A percentile compares a stretch with the other conserved stretches of the same genome.
Conservation (phyloP, 306 rosid genomes). For the Pyrus pyrifolia region DNA sequence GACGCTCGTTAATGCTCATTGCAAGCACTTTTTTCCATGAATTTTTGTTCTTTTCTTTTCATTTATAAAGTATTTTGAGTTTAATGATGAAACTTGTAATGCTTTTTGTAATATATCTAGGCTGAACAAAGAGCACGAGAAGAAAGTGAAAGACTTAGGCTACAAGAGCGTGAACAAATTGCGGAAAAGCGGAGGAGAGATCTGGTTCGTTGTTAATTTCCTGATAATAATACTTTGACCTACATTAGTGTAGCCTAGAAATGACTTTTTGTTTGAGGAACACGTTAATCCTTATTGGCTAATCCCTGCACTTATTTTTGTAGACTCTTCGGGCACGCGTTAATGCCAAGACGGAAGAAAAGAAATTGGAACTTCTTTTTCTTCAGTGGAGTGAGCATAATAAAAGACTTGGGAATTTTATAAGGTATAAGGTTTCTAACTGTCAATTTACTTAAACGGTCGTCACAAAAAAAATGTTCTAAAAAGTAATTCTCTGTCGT, state of each 20-base stretch:
- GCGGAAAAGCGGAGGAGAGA: slow-evolving; percentile 90
- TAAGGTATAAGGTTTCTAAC: slow-evolving; percentile 52
- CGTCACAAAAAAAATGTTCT: background rate
- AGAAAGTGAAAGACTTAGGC: slow-evolving; percentile 90
- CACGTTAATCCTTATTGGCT: slow-evolving; percentile 4
- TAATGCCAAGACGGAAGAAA: slow-evolving; percentile 95
- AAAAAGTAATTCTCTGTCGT: background rate
- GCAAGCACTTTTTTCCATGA: background rate
- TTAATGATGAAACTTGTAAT: background rate
- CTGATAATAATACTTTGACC: background rate
- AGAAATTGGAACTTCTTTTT: slow-evolving; percentile 92
- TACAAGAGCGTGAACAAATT: slow-evolving; percentile 83
- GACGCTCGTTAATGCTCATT: background rate
- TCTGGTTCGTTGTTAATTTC: slow-evolving; percentile 44
- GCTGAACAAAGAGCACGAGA: slow-evolving; percentile 99
- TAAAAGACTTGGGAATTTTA: slow-evolving; percentile 80
- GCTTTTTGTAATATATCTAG: slow-evolving; percentile 28
- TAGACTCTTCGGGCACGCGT: slow-evolving; percentile 96
- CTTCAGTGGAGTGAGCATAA: slow-evolving; percentile 97
- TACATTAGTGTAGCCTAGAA: background rate
- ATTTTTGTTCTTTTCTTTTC: background rate
- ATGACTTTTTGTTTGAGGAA: background rate
- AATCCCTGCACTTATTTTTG: background rate
- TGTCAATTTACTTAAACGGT: background rate
- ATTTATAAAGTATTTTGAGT: background rate